These are phyloP conservation scores for Diospyros kaki DNA, from an alignment of 148 eudicot genomes.

Conservation along the genomic window DNA sequence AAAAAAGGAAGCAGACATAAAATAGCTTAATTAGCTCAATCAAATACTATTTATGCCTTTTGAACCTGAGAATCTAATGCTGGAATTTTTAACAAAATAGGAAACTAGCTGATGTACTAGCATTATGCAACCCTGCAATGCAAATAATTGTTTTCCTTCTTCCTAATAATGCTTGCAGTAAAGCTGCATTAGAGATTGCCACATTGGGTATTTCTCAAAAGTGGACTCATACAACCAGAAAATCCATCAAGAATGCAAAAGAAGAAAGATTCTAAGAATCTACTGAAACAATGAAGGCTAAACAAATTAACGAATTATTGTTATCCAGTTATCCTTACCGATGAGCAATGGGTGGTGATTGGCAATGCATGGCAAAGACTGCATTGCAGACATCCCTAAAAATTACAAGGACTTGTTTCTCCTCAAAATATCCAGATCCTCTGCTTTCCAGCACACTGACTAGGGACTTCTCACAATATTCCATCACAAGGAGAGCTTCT, in stretches of 20 bases:
- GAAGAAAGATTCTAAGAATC: slow-evolving; percentile 5
- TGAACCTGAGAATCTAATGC: too few relatives aligned
- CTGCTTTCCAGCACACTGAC: slow-evolving; percentile 83
- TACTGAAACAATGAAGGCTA: neutral
- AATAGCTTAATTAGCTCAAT: too few relatives aligned
- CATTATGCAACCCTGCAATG: too few relatives aligned
- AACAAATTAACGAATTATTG: neutral
- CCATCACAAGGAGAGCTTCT: slow-evolving; percentile 92
- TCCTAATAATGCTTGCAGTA: neutral
- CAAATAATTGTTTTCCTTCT: too few relatives aligned
- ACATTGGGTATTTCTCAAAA: too few relatives aligned
- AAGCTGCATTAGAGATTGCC: neutral
- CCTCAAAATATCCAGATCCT: slow-evolving; percentile 87
- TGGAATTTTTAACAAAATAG: too few relatives aligned
- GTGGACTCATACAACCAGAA: neutral
- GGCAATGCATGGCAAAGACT: slow-evolving; percentile 97
- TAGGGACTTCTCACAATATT: slow-evolving; percentile 86
- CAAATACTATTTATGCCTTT: too few relatives aligned
- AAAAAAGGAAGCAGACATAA: too few relatives aligned
- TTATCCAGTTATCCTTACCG: slow-evolving; percentile 43
- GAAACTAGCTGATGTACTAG: too few relatives aligned
- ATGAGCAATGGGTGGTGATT: slow-evolving; percentile 94
- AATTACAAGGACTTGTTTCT: slow-evolving; percentile 66
- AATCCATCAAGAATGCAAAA: neutral
- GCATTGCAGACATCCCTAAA: slow-evolving; percentile 96